A percentile compares a stretch with the other conserved stretches of the same genome.
These are phyloP conservation scores for Neofusicoccum parvum DNA, from an alignment of 2,329 filamentous ascomycete genomes.

Conservation along the genomic window DNA sequence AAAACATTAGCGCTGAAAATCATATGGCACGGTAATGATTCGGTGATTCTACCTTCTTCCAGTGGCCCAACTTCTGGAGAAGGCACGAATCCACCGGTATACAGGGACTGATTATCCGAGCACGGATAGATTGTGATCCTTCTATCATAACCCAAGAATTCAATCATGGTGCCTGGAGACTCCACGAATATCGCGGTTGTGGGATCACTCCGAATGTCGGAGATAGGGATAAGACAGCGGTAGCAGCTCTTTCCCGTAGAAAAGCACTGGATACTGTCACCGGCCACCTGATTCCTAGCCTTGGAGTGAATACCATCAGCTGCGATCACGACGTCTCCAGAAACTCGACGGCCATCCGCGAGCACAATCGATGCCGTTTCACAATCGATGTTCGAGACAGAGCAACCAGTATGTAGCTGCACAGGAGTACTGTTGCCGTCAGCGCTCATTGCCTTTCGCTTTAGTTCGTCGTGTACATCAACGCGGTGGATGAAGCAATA, in stretches of 20 bases:
- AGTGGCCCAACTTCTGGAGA: neutral
- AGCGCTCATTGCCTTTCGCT: conserved; percentile 30
- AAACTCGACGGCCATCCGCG: conserved; percentile 46
- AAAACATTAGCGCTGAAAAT: neutral
- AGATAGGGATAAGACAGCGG: conserved; percentile 56
- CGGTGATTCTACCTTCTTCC: neutral
- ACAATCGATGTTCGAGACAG: conserved; percentile 48
- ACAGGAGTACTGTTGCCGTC: conserved; percentile 40
- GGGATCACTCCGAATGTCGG: conserved; percentile 45
- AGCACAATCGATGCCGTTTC: conserved; percentile 47
- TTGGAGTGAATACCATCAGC: conserved; percentile 55
- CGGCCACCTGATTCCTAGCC: conserved; percentile 32
- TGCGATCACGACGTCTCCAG: conserved; percentile 56
- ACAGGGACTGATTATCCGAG: conserved; percentile 48
- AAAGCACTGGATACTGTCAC: conserved; percentile 40
- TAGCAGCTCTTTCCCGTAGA: conserved; percentile 60
- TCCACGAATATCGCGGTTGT: conserved; percentile 42
- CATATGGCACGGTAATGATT: no score
- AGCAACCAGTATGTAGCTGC: conserved; percentile 44
- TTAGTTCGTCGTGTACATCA: conserved; percentile 56
- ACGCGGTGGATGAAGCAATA: conserved; percentile 52
- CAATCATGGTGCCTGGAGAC: conserved; percentile 44
- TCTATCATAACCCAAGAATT: conserved; percentile 47
- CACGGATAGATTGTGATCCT: conserved; percentile 54
- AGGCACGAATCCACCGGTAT: conserved; percentile 34